These are phyloP conservation scores for Acanthamoeba lenticulata DNA, from an alignment of 208 protist genomes.

Conservation along the genomic window DNA sequence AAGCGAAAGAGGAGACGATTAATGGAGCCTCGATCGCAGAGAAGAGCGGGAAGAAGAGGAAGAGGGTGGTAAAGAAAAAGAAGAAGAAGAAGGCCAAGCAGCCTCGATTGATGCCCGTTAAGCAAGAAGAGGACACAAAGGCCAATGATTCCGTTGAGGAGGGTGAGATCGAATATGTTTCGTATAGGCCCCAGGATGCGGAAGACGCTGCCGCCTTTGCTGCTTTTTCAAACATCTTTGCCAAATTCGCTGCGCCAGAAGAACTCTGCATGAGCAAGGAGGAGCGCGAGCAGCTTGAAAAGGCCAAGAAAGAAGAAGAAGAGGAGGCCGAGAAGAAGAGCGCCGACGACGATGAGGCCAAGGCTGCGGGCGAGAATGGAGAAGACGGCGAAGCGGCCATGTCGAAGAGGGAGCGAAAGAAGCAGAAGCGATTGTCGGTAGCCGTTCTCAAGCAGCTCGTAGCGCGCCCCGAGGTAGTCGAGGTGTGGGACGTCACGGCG, in stretches of 20 bases:
- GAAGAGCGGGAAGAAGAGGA: not conserved
- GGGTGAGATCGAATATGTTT: not conserved
- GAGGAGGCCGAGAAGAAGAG: slow-evolving; percentile 31
- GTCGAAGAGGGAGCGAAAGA: slow-evolving; percentile 82
- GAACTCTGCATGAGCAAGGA: slow-evolving; percentile 23
- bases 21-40: not conserved
- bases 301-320: slow-evolving; percentile 26
- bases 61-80: not conserved
- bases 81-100: slow-evolving; percentile 15
- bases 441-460: slow-evolving; percentile 92
- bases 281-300: not conserved
- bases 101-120: not conserved
- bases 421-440: slow-evolving; percentile 84
- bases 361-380: slow-evolving; percentile 68
- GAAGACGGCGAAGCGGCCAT: slow-evolving; percentile 75
- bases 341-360: not conserved
- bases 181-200: not conserved
- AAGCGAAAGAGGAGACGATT: not conserved
- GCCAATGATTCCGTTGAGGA: not conserved
- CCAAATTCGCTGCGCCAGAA: not conserved
- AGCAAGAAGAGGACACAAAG: not conserved
- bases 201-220: not conserved
- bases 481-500: slow-evolving; percentile 94
- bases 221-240: not conserved
- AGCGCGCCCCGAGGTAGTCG: slow-evolving; percentile 93